Evolutionary conservation across 202 grass and related monocot genomes (phyloP).

Genomic region (Tripidium arundinaceum): DNA sequence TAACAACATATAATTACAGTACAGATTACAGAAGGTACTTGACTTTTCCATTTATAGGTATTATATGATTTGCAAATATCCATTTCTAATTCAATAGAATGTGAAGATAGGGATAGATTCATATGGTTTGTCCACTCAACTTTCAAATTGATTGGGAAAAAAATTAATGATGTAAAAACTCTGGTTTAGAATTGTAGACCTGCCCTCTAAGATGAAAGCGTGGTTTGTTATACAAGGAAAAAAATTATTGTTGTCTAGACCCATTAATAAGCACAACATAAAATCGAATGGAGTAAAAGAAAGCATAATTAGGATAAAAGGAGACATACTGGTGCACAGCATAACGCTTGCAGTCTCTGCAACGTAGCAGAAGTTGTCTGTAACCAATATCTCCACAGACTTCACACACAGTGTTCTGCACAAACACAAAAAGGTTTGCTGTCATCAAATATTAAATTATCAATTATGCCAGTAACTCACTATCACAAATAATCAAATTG

Average conservation of each 20-base stretch:
- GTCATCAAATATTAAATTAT: too few relatives aligned
- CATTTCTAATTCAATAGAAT: neutral
- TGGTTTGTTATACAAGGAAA: neutral
- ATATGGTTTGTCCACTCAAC: too few relatives aligned
- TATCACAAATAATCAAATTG: neutral
- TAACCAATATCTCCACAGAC: conserved; percentile 38
- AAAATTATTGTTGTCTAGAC: neutral
- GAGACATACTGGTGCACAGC: conserved; percentile 28
- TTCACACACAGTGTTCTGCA: conserved; percentile 38
- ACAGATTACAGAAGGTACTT: neutral
- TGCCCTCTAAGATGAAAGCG: neutral
- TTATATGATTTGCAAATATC: neutral
- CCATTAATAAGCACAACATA: neutral
- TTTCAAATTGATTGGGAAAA: neutral
- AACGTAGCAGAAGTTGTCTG: conserved; percentile 29
- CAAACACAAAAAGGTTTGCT: conserved; percentile 1
- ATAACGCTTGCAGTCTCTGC: conserved; percentile 21
- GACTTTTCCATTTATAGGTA: neutral
- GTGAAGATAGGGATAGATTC: neutral
- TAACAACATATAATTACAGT: neutral
- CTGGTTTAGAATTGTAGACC: neutral
- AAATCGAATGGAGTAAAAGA: neutral
- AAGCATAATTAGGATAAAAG: neutral
- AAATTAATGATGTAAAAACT: neutral
- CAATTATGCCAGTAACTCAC: too few relatives aligned